Conservation (phyloP, 164 flowering plant genomes). For the Vitis amurensis region DNA sequence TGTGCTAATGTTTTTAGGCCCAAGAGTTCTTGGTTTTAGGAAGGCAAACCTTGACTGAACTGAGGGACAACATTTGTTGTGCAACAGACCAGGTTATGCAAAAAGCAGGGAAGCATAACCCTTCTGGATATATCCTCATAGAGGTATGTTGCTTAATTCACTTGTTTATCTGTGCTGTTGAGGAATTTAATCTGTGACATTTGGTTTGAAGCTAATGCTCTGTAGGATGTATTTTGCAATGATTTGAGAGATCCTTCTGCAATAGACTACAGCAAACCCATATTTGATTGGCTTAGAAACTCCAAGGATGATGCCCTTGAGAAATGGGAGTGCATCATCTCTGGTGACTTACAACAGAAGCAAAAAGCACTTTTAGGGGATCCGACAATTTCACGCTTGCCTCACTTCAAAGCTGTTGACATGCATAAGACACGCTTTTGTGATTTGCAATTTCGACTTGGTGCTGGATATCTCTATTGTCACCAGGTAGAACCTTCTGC, state of each 20-base stretch:
- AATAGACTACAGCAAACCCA: conserved; percentile 76
- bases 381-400: conserved; percentile 34
- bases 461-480: conserved; percentile 86
- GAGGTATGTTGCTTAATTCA: conserved; percentile 47
- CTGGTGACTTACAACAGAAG: conserved; percentile 54
- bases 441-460: conserved; percentile 80
- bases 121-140: conserved; percentile 91
- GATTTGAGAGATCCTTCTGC: conserved; percentile 75
- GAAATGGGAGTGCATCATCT: conserved; percentile 72
- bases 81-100: conserved; percentile 73
- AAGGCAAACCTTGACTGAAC: conserved; percentile 66
- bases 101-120: conserved; percentile 65
- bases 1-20: conserved; percentile 34
- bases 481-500: conserved; percentile 63
- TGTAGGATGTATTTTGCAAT: conserved; percentile 81
- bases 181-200: background rate
- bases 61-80: conserved; percentile 81
- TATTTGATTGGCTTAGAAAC: conserved; percentile 75
- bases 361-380: conserved; percentile 49
- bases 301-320: conserved; percentile 63
- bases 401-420: conserved; percentile 47
- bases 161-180: background rate
- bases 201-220: conserved; percentile 1
- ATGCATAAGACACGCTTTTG: conserved; percentile 73
- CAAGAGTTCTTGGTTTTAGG: conserved; percentile 88